A percentile compares a stretch with the other conserved stretches of the same genome.
Evolutionary conservation across 306 rosid species (phyloP).

Genomic region (Cucumis cinereus): DNA sequence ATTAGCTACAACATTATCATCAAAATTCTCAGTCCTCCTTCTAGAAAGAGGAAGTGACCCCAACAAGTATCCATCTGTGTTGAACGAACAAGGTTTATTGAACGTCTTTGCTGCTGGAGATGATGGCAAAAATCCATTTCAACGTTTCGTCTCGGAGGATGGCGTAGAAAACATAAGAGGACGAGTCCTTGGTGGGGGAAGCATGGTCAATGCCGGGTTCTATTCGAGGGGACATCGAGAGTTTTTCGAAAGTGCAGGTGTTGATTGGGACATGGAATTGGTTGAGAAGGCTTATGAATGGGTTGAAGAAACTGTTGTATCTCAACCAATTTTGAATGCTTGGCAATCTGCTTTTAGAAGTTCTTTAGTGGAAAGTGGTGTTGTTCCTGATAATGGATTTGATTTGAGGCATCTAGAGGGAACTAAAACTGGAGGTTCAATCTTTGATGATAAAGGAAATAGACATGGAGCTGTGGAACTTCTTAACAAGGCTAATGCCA

Average conservation of each 20-base stretch:
- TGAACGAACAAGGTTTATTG: background rate
- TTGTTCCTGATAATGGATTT: slow-evolving; percentile 10
- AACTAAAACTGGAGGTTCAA: slow-evolving; percentile 9
- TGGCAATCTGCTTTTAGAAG: slow-evolving; percentile 6
- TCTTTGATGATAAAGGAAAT: slow-evolving; percentile 2
- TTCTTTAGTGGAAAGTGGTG: slow-evolving; percentile 4
- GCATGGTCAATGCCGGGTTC: slow-evolving; percentile 10
- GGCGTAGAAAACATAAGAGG: slow-evolving; percentile 15
- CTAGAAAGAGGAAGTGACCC: slow-evolving; percentile 18
- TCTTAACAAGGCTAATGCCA: background rate
- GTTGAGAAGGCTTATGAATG: slow-evolving; percentile 14
- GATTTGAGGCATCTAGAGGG: background rate
- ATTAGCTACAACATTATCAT: slow-evolving; percentile 21
- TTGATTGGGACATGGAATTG: slow-evolving; percentile 7
- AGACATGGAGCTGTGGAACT: slow-evolving; percentile 24
- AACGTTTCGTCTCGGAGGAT: background rate
- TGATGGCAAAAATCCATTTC: background rate
- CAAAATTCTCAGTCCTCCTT: slow-evolving; percentile 6
- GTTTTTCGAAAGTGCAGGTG: slow-evolving; percentile 3
- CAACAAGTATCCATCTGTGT: background rate
- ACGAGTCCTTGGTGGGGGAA: slow-evolving; percentile 15
- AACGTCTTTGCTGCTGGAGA: background rate
- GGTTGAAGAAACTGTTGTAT: slow-evolving; percentile 12
- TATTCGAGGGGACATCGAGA: background rate
- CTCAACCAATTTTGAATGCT: background rate